These are phyloP conservation scores for Arthroderma uncinatum DNA, from an alignment of 2,329 filamentous ascomycete genomes.

Conservation along the genomic window DNA sequence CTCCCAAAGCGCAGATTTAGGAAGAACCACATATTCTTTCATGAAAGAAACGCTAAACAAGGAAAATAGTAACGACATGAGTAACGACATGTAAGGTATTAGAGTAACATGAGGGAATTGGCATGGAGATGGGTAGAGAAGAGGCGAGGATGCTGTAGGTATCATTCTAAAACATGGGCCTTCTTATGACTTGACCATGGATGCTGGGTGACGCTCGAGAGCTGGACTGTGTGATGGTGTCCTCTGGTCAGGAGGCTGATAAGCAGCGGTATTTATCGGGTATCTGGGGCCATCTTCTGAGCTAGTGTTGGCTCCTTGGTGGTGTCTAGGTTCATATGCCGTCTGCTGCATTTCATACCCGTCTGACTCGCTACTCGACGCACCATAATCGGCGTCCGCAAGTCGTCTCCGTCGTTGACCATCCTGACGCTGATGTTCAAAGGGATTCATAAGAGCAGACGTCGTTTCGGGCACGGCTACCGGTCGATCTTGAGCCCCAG, in stretches of 20 bases:
- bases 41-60: background rate
- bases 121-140: background rate
- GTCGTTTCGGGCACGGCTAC: conserved; percentile 15
- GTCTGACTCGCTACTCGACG: conserved; percentile 12
- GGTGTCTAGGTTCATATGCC: conserved; percentile 3
- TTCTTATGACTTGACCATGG: background rate
- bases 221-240: conserved; percentile 6
- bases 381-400: conserved; percentile 6
- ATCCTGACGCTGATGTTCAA: conserved; percentile 8
- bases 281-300: conserved; percentile 4
- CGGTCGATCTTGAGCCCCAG: background rate
- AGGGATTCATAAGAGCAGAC: conserved; percentile 7
- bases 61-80: background rate
- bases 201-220: background rate
- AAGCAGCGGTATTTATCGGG: conserved; percentile 3
- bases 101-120: background rate
- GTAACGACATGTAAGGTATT: background rate
- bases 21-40: background rate
- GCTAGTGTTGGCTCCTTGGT: conserved; percentile 6
- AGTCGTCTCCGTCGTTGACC: conserved; percentile 3
- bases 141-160: background rate
- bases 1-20: background rate
- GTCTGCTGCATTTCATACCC: conserved; percentile 14
- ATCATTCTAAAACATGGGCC: background rate
- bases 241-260: background rate